These are phyloP conservation scores for Malus fusca DNA, from an alignment of 306 rosid genomes.

Conservation along the genomic window DNA sequence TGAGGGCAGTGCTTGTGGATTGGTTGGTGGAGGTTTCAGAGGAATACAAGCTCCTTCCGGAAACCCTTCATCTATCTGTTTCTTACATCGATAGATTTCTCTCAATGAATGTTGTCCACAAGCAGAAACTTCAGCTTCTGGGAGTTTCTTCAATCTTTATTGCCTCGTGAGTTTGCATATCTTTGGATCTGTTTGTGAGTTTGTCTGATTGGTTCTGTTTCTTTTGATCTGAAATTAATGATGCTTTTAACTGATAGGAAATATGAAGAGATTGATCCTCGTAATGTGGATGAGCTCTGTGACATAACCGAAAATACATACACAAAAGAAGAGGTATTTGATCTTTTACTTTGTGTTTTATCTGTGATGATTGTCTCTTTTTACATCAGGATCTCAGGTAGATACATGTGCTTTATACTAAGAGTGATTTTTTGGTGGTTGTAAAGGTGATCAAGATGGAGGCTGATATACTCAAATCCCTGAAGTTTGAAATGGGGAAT, in stretches of 20 bases:
- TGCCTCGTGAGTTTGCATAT: conserved; percentile 61
- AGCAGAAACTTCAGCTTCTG: conserved; percentile 59
- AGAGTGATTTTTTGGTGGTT: background rate
- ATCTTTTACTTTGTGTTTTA: background rate
- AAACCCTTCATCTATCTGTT: conserved; percentile 61
- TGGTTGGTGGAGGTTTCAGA: conserved; percentile 94
- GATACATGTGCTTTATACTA: background rate
- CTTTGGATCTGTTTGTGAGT: background rate
- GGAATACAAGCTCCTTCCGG: conserved; percentile 69
- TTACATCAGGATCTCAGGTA: background rate
- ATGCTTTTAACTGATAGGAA: conserved; percentile 31
- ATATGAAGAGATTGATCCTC: conserved; percentile 86
- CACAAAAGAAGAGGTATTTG: conserved; percentile 59
- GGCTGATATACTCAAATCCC: conserved; percentile 58
- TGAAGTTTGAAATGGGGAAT: conserved; percentile 80
- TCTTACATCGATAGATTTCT: conserved; percentile 60
- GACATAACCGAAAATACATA: conserved; percentile 74
- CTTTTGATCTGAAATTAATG: background rate
- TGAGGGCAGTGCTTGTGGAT: conserved; percentile 80
- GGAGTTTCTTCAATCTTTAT: conserved; percentile 75
- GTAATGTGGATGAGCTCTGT: conserved; percentile 65
- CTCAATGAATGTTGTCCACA: conserved; percentile 31
- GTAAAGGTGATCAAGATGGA: conserved; percentile 72
- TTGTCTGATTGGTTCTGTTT: background rate
- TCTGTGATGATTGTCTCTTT: background rate